phyloP scores from a whole-genome alignment of 2,329 filamentous ascomycete genomes.

The Mollisiaceae sp. region DNA sequence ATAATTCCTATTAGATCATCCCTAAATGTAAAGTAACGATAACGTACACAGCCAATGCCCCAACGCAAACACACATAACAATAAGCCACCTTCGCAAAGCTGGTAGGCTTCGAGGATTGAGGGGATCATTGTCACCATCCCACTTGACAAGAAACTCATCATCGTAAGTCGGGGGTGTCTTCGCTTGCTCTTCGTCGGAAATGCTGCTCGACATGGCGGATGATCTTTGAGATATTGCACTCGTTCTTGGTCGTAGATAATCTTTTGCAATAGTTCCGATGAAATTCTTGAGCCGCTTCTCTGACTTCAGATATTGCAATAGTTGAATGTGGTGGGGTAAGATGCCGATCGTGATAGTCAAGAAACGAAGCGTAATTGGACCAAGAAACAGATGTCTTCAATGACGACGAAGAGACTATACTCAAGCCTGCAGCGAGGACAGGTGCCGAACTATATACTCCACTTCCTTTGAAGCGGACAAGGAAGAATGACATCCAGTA shows the following conservation, averaged over 20 bases:
- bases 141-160: slow-evolving; percentile 69
- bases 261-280: neutral
- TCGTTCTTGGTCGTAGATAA: neutral
- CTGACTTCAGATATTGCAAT: neutral
- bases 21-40: neutral
- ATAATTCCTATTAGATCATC: neutral
- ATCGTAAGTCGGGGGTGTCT: neutral
- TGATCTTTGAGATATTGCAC: neutral
- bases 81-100: slow-evolving; percentile 75
- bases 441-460: neutral
- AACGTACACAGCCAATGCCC: slow-evolving; percentile 80
- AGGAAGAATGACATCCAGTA: neutral
- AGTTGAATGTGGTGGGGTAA: neutral
- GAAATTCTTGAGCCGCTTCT: neutral
- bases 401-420: neutral
- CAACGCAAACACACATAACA: slow-evolving; percentile 71
- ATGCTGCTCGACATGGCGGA: neutral
- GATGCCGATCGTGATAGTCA: neutral
- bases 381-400: neutral
- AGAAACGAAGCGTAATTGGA: neutral
- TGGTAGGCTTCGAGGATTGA: slow-evolving; percentile 72
- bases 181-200: slow-evolving; percentile 21
- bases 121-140: slow-evolving; percentile 74
- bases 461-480: neutral
- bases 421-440: neutral